A percentile compares a stretch with the other conserved stretches of the same genome.
phyloP scores from a whole-genome alignment of 257 asterid species.

The Solanum pennellii region DNA sequence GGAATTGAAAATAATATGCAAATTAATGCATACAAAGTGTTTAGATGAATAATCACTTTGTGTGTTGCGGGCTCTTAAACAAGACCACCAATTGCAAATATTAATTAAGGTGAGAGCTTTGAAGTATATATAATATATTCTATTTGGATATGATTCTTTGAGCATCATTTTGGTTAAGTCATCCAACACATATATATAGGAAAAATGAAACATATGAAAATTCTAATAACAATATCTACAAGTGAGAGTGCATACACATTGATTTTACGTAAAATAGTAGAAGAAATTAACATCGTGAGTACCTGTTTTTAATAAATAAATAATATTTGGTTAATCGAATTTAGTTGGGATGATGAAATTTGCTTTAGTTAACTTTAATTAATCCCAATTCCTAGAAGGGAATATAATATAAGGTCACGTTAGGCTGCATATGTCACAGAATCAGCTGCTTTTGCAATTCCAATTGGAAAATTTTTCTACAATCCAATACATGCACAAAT shows the following conservation, averaged over 20 bases:
- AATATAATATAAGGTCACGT: background rate
- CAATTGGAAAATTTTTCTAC: background rate
- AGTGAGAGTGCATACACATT: background rate
- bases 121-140: background rate
- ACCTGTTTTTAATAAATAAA: background rate
- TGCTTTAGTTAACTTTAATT: background rate
- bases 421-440: background rate
- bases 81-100: background rate
- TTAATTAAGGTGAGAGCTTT: background rate
- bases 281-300: background rate
- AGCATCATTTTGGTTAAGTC: background rate
- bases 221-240: background rate
- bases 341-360: background rate
- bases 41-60: too few relatives aligned
- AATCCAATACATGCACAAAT: background rate
- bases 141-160: background rate
- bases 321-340: background rate
- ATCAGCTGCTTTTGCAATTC: background rate
- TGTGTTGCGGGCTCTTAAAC: too few relatives aligned
- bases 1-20: too few relatives aligned
- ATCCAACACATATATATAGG: background rate
- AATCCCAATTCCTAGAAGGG: background rate
- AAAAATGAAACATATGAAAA: background rate
- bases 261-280: background rate
- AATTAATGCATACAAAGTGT: too few relatives aligned